Percentiles rank a stretch among this genome's conserved stretches.
phyloP scores from a whole-genome alignment of 148 eudicot genomes.

The Talinum fruticosum region DNA sequence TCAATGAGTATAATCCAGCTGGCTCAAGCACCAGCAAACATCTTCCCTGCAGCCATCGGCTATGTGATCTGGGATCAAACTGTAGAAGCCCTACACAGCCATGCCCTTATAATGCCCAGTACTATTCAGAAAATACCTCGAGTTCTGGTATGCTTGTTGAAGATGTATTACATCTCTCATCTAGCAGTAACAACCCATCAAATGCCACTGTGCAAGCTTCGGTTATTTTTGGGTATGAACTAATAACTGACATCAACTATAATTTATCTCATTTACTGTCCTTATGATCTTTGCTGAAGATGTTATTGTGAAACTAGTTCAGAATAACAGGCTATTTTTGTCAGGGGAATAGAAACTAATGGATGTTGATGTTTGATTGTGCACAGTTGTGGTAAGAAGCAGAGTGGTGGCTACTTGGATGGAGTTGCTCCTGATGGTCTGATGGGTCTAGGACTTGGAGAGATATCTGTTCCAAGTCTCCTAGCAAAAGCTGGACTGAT shows the following conservation, averaged over 20 bases:
- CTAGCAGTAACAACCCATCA: conserved; percentile 45
- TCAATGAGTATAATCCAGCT: conserved; percentile 70
- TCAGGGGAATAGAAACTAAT: neutral
- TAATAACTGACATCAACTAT: conserved; percentile 5
- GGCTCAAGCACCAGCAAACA: conserved; percentile 68
- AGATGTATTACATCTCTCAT: conserved; percentile 71
- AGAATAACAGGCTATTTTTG: neutral
- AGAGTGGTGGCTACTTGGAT: conserved; percentile 82
- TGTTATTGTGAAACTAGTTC: neutral
- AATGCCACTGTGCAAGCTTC: conserved; percentile 58
- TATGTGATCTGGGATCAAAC: conserved; percentile 60
- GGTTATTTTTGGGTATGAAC: conserved; percentile 62
- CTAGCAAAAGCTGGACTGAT: conserved; percentile 81
- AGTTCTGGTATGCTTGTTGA: conserved; percentile 88
- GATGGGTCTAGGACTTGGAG: conserved; percentile 84
- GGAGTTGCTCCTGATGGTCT: conserved; percentile 97
- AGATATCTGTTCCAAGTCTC: conserved; percentile 75
- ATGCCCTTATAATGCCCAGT: conserved; percentile 69
- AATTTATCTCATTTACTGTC: neutral
- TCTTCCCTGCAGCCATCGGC: conserved; percentile 61
- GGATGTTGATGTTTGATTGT: conserved; percentile 15
- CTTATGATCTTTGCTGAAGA: neutral
- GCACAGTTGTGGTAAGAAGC: conserved; percentile 85
- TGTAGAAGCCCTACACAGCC: conserved; percentile 57
- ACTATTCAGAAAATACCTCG: conserved; percentile 59